Conservation (phyloP, 1,284 basidiomycete genomes). For the Malassezia sp. region DNA sequence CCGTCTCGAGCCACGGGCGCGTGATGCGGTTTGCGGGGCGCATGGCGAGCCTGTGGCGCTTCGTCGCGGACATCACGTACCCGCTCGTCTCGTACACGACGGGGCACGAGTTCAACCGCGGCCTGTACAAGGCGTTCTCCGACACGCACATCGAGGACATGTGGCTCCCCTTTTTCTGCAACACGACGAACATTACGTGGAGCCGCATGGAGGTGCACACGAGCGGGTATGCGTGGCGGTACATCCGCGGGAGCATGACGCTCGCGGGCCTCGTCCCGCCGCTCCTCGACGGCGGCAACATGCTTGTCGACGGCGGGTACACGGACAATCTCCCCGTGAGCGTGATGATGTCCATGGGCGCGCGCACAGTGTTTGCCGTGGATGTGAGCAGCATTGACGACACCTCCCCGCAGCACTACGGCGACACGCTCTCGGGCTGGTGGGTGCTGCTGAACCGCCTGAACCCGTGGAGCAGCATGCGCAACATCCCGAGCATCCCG, state of each 20-base stretch:
- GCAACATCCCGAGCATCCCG: constrained; percentile 77
- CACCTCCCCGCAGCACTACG: constrained; percentile 84
- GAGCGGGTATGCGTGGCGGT: constrained; percentile 61
- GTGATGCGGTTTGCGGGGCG: constrained; percentile 80
- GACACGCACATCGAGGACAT: constrained; percentile 70
- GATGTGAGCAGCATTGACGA: constrained; percentile 95
- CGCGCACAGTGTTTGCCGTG: constrained; percentile 80
- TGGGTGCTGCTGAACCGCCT: constrained; percentile 86
- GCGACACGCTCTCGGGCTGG: constrained; percentile 91
- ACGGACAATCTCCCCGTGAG: constrained; percentile 55
- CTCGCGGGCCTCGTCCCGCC: constrained; percentile 88
- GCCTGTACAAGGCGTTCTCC: constrained; percentile 23
- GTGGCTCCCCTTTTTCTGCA: constrained; percentile 98
- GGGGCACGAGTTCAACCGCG: constrained; percentile 51
- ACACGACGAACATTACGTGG: constrained; percentile 95
- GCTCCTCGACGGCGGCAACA: constrained; percentile 81
- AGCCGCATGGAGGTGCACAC: constrained; percentile 96
- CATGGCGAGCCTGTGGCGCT: constrained; percentile 88
- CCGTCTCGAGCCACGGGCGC: constrained; percentile 71
- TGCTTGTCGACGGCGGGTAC: constrained; percentile 44
- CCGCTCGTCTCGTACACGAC: constrained; percentile 96
- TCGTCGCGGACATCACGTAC: constrained; percentile 89
- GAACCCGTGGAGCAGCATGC: constrained; percentile 55
- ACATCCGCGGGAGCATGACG: constrained; percentile 87
- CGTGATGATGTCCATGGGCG: constrained; percentile 83